These are phyloP conservation scores for Rubus parviflorus DNA, from an alignment of 306 rosid genomes.

Conservation along the genomic window DNA sequence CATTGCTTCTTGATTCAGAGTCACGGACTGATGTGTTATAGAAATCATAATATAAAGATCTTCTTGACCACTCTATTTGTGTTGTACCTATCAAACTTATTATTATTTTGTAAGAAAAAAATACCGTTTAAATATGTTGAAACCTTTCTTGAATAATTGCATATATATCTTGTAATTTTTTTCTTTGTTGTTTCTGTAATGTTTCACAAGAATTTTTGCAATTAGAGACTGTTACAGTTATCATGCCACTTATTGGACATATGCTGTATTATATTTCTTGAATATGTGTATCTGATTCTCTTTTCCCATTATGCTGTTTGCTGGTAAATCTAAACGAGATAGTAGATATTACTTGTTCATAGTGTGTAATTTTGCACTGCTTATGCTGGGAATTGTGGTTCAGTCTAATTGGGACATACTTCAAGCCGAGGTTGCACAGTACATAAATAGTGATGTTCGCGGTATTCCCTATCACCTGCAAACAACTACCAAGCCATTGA, in stretches of 20 bases:
- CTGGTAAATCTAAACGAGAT: conserved; percentile 1
- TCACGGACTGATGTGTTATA: not conserved
- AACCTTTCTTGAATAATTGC: not conserved
- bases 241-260: not conserved
- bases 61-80: not conserved
- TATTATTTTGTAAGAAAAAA: not conserved
- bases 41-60: not conserved
- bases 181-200: not conserved
- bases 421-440: conserved; percentile 78
- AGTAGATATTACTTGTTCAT: not conserved
- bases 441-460: conserved; percentile 82
- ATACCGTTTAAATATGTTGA: not conserved
- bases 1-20: not conserved
- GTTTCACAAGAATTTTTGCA: not conserved
- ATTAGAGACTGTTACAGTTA: not conserved
- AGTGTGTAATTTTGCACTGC: conserved; percentile 22
- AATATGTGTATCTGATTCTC: not conserved
- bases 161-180: not conserved
- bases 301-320: not conserved
- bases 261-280: not conserved
- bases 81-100: not conserved
- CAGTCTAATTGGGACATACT: conserved; percentile 66
- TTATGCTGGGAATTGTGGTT: conserved; percentile 33
- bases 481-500: conserved; percentile 40
- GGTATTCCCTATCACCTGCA: conserved; percentile 51